phyloP scores from a whole-genome alignment of 2,329 filamentous ascomycete species.

The Colletotrichum musae region DNA sequence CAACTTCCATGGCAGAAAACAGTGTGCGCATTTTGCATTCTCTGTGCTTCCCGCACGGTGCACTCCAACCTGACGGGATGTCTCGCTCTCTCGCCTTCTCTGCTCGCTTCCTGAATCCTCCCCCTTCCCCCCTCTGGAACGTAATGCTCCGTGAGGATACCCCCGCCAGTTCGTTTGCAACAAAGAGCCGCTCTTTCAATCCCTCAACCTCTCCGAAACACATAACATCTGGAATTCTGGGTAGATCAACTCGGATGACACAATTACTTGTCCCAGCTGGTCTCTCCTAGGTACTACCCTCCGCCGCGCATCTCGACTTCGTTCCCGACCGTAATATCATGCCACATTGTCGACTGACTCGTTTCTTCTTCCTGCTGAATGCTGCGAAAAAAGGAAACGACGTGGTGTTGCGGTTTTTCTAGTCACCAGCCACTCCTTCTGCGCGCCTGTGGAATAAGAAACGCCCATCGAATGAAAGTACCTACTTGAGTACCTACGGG shows the following conservation, averaged over 20 bases:
- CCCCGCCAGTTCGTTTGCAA: too few species aligned
- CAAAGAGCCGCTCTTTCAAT: not conserved
- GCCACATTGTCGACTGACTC: conserved; percentile 12
- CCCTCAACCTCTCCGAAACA: conserved; percentile 31
- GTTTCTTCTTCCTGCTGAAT: conserved; percentile 22
- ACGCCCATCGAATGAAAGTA: too few species aligned
- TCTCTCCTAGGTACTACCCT: not conserved
- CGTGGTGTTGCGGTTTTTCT: conserved; percentile 3
- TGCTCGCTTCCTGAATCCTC: too few species aligned
- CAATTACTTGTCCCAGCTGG: conserved; percentile 5
- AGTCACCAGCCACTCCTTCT: too few species aligned
- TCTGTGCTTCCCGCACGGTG: too few species aligned
- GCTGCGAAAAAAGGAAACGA: conserved; percentile 25
- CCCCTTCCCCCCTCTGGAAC: not conserved
- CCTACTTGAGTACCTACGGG: too few species aligned
- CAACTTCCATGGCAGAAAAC: too few species aligned
- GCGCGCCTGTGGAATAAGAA: too few species aligned
- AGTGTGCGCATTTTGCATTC: too few species aligned
- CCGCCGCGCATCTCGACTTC: not conserved
- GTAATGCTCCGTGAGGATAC: too few species aligned
- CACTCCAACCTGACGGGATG: too few species aligned
- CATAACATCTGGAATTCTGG: not conserved
- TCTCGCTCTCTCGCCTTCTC: too few species aligned
- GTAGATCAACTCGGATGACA: conserved; percentile 2
- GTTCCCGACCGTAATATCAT: not conserved